Base-by-base conservation (phyloP, 306 rosid species). In the Castanea sativa region DNA sequence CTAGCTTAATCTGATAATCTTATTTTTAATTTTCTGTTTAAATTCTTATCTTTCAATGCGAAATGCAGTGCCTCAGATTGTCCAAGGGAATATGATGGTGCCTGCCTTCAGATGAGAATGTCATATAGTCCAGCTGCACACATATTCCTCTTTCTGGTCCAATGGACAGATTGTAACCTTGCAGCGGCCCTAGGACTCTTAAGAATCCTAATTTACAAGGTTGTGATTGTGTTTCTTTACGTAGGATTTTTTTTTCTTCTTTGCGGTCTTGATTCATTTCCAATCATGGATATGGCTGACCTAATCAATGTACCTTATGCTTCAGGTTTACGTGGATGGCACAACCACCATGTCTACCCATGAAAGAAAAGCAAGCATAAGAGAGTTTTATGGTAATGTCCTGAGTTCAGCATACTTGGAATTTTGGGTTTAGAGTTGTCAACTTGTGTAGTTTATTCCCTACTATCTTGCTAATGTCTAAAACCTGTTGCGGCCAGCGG, bases 21-120 rank as follows among this genome's bases (percentile, higher is more conserved):
- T 32, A 58, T 60, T 30, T 51, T 58, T 15, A 68, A 19, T 23
- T 61, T 20, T 70, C 25, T 69, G 6, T 59, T 43, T 8, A 14
- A 75, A 49, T 51, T 58, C 71, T 60, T 43, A 56, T 74, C 55
- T 21, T 75, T 79, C 74, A 65, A 55, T 79, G 56, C 71, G 79
- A 78, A 49, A 19, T 88, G 86, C 69, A 94, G 98, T 90, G 97
- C 97, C 7, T 91, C 98, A 0, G 98, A 94, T 83, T 92, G 85
- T 85, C 85, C 97, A 0, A 85, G 92, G 87, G 97, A 94, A 57
- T 94, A 91, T 73, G 98, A 94, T 69, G 98, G 98, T 69, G 97
- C 98, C 14, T 92, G 97, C 82, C 91, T 94, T 87, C 98, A 94
- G 89, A 94, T 94, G 98, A 89, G 98, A 88, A 91, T 94, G 94